These are phyloP conservation scores for bread wheat (Triticum aestivum) DNA, from an alignment of 176 grass and related monocot species.

Conservation along the genomic window IWGSC_CS_RefSeq_v2.1 NC_057798.1:217493631-217494130, in stretches of 20 bases:
- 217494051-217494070: not conserved
- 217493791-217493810: not conserved
- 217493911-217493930: too few relatives aligned
- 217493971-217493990: too few relatives aligned
- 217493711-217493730: not conserved
- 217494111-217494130: not conserved
- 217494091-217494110: not conserved
- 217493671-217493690: not conserved
- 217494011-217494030: not conserved
- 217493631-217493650: not conserved
- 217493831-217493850: not conserved
- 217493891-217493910: too few relatives aligned
- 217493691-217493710: not conserved
- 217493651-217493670: conserved; percentile 7
- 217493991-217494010: not conserved
- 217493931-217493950: too few relatives aligned
- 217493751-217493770: not conserved
- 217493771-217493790: not conserved
- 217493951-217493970: too few relatives aligned
- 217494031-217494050: not conserved
- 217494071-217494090: not conserved
- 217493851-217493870: not conserved
- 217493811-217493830: too few relatives aligned
- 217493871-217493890: too few relatives aligned
- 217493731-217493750: not conserved